Conservation (phyloP, 768 basidiomycete genomes). For the Termitomyces sp. region DNA sequence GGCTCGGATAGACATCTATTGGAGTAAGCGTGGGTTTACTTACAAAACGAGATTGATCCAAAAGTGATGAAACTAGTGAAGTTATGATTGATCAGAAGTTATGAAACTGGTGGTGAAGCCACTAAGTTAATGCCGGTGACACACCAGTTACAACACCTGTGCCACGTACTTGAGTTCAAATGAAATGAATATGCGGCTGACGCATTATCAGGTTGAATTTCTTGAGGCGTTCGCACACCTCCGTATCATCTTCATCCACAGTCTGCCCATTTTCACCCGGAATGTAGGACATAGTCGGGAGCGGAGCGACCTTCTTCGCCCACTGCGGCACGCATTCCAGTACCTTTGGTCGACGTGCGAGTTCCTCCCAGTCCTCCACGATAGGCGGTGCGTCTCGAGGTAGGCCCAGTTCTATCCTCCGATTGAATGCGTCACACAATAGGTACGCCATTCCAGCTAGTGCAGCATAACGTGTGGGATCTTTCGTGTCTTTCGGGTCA, state of each 20-base stretch:
- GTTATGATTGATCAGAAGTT: no score
- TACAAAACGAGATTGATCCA: no score
- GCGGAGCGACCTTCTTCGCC: constrained; percentile 17
- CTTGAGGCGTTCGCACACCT: background rate
- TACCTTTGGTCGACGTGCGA: constrained; percentile 25
- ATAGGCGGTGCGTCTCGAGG: constrained; percentile 31
- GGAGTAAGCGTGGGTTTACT: no score
- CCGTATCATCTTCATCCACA: background rate
- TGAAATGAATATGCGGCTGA: background rate
- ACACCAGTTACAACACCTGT: background rate
- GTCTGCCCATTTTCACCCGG: constrained; percentile 11
- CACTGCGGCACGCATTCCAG: constrained; percentile 26
- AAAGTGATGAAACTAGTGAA: no score
- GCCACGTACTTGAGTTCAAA: background rate
- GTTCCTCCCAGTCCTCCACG: constrained; percentile 26
- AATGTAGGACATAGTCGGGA: constrained; percentile 17
- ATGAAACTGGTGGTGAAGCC: no score
- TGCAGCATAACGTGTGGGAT: constrained; percentile 24
- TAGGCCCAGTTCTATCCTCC: constrained; percentile 26
- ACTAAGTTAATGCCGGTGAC: background rate
- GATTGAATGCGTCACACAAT: constrained; percentile 26
- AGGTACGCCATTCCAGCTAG: constrained; percentile 25
- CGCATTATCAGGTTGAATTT: background rate
- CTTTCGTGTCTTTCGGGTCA: background rate
- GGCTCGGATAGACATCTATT: no score